Base-by-base conservation (phyloP, 75 land plant genomes). In the Larix kaempferi region DNA sequence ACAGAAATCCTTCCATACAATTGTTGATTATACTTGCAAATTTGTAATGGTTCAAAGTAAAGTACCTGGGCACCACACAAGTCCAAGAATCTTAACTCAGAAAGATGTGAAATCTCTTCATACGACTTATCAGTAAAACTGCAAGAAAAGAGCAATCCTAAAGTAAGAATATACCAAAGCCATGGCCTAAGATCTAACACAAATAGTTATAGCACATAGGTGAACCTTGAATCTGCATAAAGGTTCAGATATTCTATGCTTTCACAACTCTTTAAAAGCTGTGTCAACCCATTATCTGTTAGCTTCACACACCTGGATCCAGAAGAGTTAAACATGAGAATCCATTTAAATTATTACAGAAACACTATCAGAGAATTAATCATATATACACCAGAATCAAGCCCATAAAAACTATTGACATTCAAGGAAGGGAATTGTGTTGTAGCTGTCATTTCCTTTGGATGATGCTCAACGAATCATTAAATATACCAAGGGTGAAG, bases 31-130 rank as follows among this genome's bases (percentile, higher is more conserved):
- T 25, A 74, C 6, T 29, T 56, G 25, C 3, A 56, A 74, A 74
- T 14, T 29, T 56, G 25, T 10, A 56, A 74, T 29, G 17, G 26
- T 79, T 26, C 21, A 79, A 61, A 39, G 59, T 41, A 25, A 29
- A 58, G 52, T 86, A 95, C 98, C 94, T 91, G 96, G 21, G 96
- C 96, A 66, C 98, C 98, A 88, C 96, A 93, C 7, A 95, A 82
- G 74, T 95, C 98, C 29, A 95, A 86, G 74, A 89, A 80, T 66
- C 63, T 85, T 16, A 95, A 87, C 60, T 88, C 76, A n/a, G 77
- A 11, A n/a, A 91, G 73, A 41, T 80, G 82, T 35, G 86, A 79
- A 0, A 95, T 80, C 64, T 82, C 81, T 56, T 67, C 77, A 74
- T 88, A 93, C 64, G 91, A 79, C 71, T 79, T 84, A 74, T 89